Percentiles rank a stretch among this genome's conserved stretches.
Conservation (phyloP, 2,329 filamentous ascomycete genomes). For the Colletotrichum kahawae region DNA sequence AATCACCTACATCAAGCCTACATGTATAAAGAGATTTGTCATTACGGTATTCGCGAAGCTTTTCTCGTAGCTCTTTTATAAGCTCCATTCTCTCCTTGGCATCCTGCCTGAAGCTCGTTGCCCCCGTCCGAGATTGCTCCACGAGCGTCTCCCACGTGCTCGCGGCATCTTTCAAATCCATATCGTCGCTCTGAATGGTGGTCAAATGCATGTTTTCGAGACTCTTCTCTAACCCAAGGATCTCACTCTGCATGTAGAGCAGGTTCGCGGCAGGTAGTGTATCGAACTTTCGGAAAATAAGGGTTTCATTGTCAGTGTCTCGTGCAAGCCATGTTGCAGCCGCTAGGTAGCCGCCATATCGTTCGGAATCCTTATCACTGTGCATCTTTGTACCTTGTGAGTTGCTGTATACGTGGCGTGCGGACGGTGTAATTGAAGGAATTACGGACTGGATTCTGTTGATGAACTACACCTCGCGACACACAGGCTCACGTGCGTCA, state of each 20-base stretch:
- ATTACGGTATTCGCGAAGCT: neutral
- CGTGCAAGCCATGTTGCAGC: no score
- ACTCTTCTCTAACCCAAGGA: neutral
- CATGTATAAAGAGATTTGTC: neutral
- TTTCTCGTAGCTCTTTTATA: neutral
- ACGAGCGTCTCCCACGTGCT: constrained; percentile 4
- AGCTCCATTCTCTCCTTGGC: neutral
- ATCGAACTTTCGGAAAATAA: constrained; percentile 13
- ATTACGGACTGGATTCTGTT: no score
- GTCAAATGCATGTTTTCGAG: neutral
- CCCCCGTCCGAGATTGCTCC: neutral
- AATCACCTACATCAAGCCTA: neutral
- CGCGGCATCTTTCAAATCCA: neutral
- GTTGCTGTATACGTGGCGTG: no score
- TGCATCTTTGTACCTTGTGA: no score
- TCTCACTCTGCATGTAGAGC: constrained; percentile 4
- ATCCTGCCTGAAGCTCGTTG: neutral
- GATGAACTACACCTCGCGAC: no score
- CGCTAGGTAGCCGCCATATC: no score
- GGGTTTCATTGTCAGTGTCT: neutral
- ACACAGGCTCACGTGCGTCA: no score
- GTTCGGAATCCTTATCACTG: no score
- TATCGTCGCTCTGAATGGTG: neutral
- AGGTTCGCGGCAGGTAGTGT: neutral
- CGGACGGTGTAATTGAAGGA: no score